A percentile compares a stretch with the other conserved stretches of the same genome.
These are phyloP conservation scores for Ophiostoma quercus DNA, from an alignment of 2,329 filamentous ascomycete species.

Conservation along the genomic window DNA sequence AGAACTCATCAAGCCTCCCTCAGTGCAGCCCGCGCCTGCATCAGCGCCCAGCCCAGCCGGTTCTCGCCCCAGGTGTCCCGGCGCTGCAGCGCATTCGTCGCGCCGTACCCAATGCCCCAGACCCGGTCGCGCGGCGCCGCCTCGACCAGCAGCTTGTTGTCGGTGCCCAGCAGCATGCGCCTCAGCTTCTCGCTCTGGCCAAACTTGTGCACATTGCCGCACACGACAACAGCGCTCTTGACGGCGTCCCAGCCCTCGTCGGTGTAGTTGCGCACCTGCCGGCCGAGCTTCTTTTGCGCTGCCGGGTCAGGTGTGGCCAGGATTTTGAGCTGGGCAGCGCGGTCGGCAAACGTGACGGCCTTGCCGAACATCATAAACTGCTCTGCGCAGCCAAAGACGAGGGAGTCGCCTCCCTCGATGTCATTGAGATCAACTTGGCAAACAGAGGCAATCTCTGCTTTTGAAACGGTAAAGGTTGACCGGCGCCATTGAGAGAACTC, in stretches of 20 bases:
- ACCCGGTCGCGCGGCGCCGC: constrained; percentile 56
- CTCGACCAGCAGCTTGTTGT: constrained; percentile 57
- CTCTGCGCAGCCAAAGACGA: constrained; percentile 37
- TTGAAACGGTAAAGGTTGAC: constrained; percentile 31
- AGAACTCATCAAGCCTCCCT: not conserved
- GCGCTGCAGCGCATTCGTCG: constrained; percentile 44
- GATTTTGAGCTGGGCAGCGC: constrained; percentile 1
- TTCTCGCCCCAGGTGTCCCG: constrained; percentile 58
- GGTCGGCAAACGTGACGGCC: constrained; percentile 36
- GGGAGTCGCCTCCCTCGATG: constrained; percentile 21
- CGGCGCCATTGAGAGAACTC: constrained; percentile 37
- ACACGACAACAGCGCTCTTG: constrained; percentile 50
- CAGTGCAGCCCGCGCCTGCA: constrained; percentile 44
- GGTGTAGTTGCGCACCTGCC: constrained; percentile 20
- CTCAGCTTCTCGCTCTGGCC: constrained; percentile 42
- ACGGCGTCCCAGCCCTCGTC: constrained; percentile 30
- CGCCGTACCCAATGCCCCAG: constrained; percentile 61
- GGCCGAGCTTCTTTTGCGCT: constrained; percentile 24
- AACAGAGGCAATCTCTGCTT: constrained; percentile 31
- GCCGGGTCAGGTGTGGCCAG: constrained; percentile 19
- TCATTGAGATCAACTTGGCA: constrained; percentile 26
- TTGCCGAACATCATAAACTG: constrained; percentile 44
- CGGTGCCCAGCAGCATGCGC: constrained; percentile 51
- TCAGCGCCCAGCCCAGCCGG: constrained; percentile 57
- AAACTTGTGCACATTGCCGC: constrained; percentile 58